These are phyloP conservation scores for Carex scoparia DNA, from an alignment of 176 grass and related monocot species.

Conservation along the genomic window DNA sequence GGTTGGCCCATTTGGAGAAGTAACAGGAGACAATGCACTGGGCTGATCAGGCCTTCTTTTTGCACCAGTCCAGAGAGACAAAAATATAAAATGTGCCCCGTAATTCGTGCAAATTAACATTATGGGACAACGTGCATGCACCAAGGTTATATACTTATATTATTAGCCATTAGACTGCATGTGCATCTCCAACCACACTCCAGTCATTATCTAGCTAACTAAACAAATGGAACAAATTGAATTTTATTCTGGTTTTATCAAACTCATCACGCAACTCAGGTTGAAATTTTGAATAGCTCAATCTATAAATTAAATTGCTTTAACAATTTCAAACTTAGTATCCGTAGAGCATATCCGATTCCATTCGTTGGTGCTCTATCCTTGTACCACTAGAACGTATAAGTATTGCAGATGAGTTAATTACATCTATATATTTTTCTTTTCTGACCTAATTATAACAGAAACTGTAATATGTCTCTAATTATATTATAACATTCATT, in stretches of 20 bases:
- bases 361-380: background rate
- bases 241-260: background rate
- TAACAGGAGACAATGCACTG: background rate
- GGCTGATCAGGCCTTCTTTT: conserved; percentile 13
- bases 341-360: background rate
- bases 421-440: background rate
- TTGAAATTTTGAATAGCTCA: background rate
- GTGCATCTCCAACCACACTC: conserved; percentile 18
- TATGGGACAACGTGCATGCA: background rate
- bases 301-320: background rate
- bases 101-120: conserved; percentile 15
- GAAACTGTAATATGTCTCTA: background rate
- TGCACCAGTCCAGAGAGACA: conserved; percentile 7
- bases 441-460: background rate
- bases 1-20: background rate
- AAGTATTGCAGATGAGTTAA: background rate
- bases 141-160: background rate
- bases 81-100: background rate
- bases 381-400: background rate
- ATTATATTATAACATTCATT: background rate
- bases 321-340: background rate
- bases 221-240: background rate
- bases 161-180: conserved; percentile 11
- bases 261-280: background rate
- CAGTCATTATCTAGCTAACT: background rate